Evolutionary conservation across 202 grass and related monocot species (phyloP).

Genomic region (Setaria viridis): DNA sequence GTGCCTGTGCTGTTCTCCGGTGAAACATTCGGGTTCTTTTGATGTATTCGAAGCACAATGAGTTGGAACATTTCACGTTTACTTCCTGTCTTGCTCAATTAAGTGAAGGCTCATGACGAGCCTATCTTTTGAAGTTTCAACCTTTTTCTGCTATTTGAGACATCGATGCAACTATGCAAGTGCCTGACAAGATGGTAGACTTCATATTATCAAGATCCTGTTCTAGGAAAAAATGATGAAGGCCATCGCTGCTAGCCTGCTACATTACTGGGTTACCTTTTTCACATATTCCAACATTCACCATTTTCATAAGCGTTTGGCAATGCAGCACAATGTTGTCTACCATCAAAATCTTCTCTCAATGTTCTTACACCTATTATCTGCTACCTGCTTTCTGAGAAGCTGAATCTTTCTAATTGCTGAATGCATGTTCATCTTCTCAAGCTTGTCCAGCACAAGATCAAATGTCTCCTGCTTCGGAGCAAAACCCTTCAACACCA

Average conservation of each 20-base stretch:
- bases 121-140: not conserved
- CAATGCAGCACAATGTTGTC: conserved; percentile 7
- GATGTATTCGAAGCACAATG: not conserved
- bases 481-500: conserved; percentile 69
- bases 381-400: conserved; percentile 47
- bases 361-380: conserved; percentile 40
- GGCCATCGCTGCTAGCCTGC: too few species aligned
- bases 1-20: not conserved
- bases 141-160: not conserved
- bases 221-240: not conserved
- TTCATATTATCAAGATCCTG: not conserved
- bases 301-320: not conserved
- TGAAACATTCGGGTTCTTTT: not conserved
- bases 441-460: conserved; percentile 62
- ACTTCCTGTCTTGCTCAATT: not conserved
- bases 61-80: not conserved
- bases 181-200: not conserved
- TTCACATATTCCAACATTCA: not conserved
- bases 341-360: conserved; percentile 8
- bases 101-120: not conserved
- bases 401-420: conserved; percentile 54
- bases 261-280: not conserved
- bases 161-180: not conserved
- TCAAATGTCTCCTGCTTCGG: conserved; percentile 69
- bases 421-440: conserved; percentile 62